Conservation (phyloP, 31 red algal genomes). For the Bonnemaisonia californica region DNA sequence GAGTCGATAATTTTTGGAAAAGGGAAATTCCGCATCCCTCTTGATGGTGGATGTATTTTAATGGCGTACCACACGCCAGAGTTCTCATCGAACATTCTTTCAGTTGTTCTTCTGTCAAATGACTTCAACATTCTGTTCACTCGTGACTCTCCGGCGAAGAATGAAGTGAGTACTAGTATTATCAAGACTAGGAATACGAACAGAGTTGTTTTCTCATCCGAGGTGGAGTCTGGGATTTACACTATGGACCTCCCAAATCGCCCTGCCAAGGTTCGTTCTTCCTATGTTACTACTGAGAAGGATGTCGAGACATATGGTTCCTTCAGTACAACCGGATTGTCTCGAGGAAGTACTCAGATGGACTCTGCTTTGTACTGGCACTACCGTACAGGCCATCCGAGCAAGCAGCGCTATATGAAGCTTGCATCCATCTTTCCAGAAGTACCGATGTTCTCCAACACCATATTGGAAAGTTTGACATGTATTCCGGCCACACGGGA, state of each 20-base stretch:
- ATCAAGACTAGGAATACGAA: not conserved
- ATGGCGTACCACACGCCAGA: not conserved
- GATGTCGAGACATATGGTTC: no score
- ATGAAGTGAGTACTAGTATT: not conserved
- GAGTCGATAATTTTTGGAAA: not conserved
- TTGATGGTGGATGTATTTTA: not conserved
- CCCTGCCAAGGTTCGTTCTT: no score
- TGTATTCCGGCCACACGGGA: not conserved
- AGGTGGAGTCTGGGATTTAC: not conserved
- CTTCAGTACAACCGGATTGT: no score
- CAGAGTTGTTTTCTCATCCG: not conserved
- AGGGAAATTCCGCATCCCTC: not conserved
- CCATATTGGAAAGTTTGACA: not conserved
- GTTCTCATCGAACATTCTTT: conserved; percentile 25
- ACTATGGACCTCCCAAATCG: not conserved
- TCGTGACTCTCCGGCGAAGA: no score
- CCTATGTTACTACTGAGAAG: no score
- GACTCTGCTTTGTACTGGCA: no score
- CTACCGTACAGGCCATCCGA: no score
- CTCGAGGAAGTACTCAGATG: no score
- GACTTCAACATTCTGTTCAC: conserved; percentile 9
- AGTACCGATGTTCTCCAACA: no score
- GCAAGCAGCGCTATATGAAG: no score
- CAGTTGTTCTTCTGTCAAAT: not conserved
- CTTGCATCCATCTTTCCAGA: no score